Evolutionary conservation across 306 rosid genomes (phyloP).

Genomic region (Fagus sylvatica): DNA sequence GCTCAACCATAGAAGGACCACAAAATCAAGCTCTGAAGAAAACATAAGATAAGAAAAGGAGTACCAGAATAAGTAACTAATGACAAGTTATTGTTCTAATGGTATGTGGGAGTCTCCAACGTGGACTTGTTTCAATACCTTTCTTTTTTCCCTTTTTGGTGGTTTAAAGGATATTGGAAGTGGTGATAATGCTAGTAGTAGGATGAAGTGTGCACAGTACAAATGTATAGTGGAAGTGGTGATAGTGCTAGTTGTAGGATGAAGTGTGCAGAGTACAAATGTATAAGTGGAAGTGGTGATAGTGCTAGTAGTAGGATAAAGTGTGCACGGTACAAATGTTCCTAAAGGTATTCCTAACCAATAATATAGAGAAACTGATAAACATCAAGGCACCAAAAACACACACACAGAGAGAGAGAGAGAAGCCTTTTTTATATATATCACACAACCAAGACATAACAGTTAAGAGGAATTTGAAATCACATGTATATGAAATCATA

Average conservation of each 20-base stretch:
- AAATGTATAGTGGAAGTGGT: no score
- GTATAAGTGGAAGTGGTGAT: no score
- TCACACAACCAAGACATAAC: background rate
- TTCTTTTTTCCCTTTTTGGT: background rate
- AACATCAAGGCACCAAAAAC: background rate
- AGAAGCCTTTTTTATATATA: background rate
- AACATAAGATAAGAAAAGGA: background rate
- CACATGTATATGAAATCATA: background rate
- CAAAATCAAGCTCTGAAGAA: background rate
- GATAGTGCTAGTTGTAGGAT: no score
- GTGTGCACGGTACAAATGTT: background rate
- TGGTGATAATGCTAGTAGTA: background rate
- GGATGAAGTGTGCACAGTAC: background rate
- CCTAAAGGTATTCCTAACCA: background rate
- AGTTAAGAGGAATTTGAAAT: background rate
- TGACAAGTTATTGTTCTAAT: background rate
- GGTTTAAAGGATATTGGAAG: background rate
- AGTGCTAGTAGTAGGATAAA: no score
- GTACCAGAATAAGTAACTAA: background rate
- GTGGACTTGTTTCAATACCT: background rate
- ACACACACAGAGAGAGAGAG: background rate
- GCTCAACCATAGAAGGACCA: conserved; percentile 18
- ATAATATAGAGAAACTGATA: background rate
- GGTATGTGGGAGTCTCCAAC: background rate
- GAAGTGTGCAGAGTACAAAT: no score